These are phyloP conservation scores for Petrea volubilis DNA, from an alignment of 257 asterid species.

Conservation along the genomic window DNA sequence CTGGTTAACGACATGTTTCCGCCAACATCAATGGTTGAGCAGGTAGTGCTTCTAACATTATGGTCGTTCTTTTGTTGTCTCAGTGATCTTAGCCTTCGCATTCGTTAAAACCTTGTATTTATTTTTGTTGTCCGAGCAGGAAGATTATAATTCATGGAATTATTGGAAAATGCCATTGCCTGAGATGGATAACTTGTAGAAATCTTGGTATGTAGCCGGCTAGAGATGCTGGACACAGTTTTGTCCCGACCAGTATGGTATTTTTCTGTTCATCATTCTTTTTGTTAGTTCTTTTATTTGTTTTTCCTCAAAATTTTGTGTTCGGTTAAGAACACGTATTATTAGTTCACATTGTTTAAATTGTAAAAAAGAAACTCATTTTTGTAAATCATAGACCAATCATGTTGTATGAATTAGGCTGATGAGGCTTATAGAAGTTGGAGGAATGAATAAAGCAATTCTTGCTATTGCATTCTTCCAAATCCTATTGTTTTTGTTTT, in stretches of 20 bases:
- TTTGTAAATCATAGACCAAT: conserved; percentile 30
- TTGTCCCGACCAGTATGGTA: conserved; percentile 39
- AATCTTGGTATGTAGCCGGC: conserved; percentile 17
- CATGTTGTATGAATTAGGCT: conserved; percentile 32
- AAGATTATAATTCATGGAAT: conserved; percentile 87
- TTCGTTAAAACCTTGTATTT: no score
- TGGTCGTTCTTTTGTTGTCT: neutral
- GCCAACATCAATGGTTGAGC: conserved; percentile 88
- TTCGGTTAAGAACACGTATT: conserved; percentile 19
- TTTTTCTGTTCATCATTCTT: conserved; percentile 24
- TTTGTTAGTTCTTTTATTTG: neutral
- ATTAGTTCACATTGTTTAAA: conserved; percentile 1
- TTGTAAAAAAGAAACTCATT: conserved; percentile 24
- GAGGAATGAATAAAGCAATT: conserved; percentile 18
- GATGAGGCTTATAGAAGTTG: conserved; percentile 15
- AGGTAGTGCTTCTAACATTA: conserved; percentile 49
- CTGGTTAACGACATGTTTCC: conserved; percentile 98
- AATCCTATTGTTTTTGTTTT: neutral
- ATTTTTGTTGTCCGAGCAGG: conserved; percentile 44
- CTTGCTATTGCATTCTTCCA: neutral
- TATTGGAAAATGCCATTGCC: conserved; percentile 89
- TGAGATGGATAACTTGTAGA: conserved; percentile 55
- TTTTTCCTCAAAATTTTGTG: no score
- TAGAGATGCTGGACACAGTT: conserved; percentile 36
- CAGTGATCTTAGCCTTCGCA: no score